phyloP scores from a whole-genome alignment of 106 monocot species.

The Posidonia australis region DNA sequence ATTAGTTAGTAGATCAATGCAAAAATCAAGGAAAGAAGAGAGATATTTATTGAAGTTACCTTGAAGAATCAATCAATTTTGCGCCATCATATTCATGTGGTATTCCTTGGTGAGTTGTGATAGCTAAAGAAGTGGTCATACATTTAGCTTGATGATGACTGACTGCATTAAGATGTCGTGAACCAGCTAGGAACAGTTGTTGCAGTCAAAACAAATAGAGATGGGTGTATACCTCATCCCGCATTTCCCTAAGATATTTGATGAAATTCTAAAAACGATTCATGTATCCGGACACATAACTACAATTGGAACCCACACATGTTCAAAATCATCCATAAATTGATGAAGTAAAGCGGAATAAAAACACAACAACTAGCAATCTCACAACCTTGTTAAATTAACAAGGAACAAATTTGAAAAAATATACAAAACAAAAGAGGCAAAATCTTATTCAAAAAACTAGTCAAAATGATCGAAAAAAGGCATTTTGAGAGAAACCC shows the following conservation, averaged over 20 bases:
- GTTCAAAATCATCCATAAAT: no score
- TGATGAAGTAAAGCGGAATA: neutral
- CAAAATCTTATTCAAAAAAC: no score
- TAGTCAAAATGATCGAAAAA: no score
- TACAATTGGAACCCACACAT: conserved; percentile 20
- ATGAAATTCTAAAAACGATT: conserved; percentile 98
- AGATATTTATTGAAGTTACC: conserved; percentile 25
- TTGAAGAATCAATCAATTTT: conserved; percentile 89
- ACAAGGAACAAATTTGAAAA: no score
- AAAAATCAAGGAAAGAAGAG: neutral
- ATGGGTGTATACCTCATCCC: conserved; percentile 99
- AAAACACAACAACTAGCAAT: no score
- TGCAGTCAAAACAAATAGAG: no score
- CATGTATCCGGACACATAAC: conserved; percentile 96
- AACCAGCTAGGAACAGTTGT: neutral
- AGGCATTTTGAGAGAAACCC: neutral
- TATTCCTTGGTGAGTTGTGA: conserved; percentile 84
- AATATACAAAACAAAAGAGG: no score
- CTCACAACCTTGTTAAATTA: no score
- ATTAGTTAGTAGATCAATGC: no score
- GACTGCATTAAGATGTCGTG: neutral
- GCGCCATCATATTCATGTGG: conserved; percentile 91
- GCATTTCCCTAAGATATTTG: conserved; percentile 79
- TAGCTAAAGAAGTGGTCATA: no score
- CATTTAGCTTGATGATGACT: no score